A percentile compares a stretch with the other conserved stretches of the same genome.
These are phyloP conservation scores for Chimonanthus salicifolius DNA, from an alignment of 164 flowering plant species.

Conservation along the genomic window DNA sequence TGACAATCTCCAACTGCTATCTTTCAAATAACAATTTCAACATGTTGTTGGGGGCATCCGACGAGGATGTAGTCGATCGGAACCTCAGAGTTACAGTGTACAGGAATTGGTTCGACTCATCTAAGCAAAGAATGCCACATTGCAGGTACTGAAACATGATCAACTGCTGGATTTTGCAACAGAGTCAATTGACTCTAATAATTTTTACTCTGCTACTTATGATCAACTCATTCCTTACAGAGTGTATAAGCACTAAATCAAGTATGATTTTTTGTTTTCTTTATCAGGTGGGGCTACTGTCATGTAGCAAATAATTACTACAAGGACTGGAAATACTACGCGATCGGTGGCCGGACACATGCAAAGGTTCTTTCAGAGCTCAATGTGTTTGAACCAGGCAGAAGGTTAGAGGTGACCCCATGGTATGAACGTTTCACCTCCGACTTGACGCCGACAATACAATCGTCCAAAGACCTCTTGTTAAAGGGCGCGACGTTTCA, in stretches of 20 bases:
- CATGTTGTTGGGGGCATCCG: constrained; percentile 27
- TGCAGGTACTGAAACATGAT: constrained; percentile 18
- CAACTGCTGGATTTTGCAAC: neutral
- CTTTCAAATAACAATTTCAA: constrained; percentile 23
- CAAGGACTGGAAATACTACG: constrained; percentile 25
- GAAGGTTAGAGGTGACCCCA: constrained; percentile 26
- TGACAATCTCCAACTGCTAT: constrained; percentile 29
- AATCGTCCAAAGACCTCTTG: constrained; percentile 17
- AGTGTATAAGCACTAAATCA: neutral
- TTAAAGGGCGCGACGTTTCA: constrained; percentile 25
- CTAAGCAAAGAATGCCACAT: constrained; percentile 31
- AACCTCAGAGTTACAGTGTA: constrained; percentile 22
- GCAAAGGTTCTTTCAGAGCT: constrained; percentile 23
- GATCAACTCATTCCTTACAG: too few relatives aligned
- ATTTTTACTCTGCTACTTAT: too few relatives aligned
- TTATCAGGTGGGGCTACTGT: constrained; percentile 27
- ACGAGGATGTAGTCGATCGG: constrained; percentile 21
- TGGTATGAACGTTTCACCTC: constrained; percentile 15
- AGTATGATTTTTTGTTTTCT: neutral
- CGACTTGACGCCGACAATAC: constrained; percentile 23
- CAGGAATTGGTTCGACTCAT: constrained; percentile 25
- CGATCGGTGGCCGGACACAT: constrained; percentile 25
- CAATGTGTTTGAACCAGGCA: constrained; percentile 28
- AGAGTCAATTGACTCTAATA: neutral
- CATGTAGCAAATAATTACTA: constrained; percentile 32